These are phyloP conservation scores for Solanum pinnatisectum DNA, from an alignment of 257 asterid species.

Conservation along the genomic window DNA sequence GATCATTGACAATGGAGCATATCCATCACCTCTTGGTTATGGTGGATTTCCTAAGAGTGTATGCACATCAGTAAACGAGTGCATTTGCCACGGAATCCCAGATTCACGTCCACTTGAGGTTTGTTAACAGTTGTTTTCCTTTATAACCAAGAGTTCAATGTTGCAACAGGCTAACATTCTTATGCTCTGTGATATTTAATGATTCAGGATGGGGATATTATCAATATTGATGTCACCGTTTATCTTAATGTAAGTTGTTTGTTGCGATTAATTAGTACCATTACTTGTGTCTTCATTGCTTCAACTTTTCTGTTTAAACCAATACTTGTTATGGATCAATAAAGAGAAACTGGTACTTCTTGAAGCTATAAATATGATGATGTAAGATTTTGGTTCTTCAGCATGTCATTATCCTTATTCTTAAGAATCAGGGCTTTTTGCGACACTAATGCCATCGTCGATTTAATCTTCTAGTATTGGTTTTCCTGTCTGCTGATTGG, in stretches of 20 bases:
- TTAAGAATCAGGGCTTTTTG: background rate
- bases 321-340: background rate
- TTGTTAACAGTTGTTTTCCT: slow-evolving; percentile 3
- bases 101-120: slow-evolving; percentile 96
- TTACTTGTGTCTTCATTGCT: background rate
- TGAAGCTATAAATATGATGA: background rate
- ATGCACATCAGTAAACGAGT: slow-evolving; percentile 97
- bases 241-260: slow-evolving; percentile 74
- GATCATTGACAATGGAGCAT: slow-evolving; percentile 88
- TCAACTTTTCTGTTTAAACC: background rate
- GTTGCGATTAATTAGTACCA: background rate
- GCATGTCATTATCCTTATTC: background rate
- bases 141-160: background rate
- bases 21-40: slow-evolving; percentile 98
- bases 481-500: background rate
- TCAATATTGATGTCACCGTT: slow-evolving; percentile 94
- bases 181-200: slow-evolving; percentile 2
- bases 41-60: slow-evolving; percentile 98
- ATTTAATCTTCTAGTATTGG: background rate
- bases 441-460: background rate
- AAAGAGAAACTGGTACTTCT: background rate
- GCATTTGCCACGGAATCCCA: slow-evolving; percentile 99
- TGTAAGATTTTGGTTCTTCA: background rate
- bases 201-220: slow-evolving; percentile 93
- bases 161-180: background rate